phyloP scores from a whole-genome alignment of 805 yeast species.

The Suhomyces prunicola region DNA sequence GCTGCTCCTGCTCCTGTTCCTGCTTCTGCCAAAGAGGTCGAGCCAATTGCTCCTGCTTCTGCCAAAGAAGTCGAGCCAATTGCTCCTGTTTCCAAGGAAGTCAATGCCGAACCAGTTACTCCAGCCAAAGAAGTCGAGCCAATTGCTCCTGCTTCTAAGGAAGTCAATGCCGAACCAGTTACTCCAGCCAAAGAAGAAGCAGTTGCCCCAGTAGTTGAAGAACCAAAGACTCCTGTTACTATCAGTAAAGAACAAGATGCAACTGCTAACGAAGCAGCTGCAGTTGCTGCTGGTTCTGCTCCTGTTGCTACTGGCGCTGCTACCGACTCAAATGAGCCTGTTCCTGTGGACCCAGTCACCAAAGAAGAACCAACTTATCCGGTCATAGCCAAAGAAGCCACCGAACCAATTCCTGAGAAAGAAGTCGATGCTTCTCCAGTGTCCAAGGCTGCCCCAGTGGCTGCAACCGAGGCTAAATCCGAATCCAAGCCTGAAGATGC shows the following conservation, averaged over 20 bases:
- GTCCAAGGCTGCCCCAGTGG: slow-evolving; percentile 2
- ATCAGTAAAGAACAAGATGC: not conserved
- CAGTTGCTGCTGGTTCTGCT: slow-evolving; percentile 5
- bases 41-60: not conserved
- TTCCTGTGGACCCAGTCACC: slow-evolving; percentile 5
- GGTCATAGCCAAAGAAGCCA: slow-evolving; percentile 1
- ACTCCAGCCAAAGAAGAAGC: not conserved
- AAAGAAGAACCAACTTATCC: slow-evolving; percentile 11
- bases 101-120: not conserved
- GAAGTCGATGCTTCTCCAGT: slow-evolving; percentile 14
- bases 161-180: slow-evolving; percentile 2
- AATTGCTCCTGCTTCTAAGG: slow-evolving; percentile 2
- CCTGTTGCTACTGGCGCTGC: slow-evolving; percentile 4
- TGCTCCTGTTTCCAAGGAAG: not conserved
- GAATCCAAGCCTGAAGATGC: slow-evolving; percentile 7
- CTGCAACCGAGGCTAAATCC: slow-evolving; percentile 7
- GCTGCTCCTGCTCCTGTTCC: slow-evolving; percentile 1
- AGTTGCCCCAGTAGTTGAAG: not conserved
- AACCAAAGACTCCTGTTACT: no score
- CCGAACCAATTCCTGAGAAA: slow-evolving; percentile 6
- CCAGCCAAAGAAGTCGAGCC: slow-evolving; percentile 1
- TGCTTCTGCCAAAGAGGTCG: not conserved
- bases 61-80: slow-evolving; percentile 1
- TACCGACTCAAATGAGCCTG: not conserved
- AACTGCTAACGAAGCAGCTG: slow-evolving; percentile 5